Evolutionary conservation across 176 grass and related monocot genomes (phyloP).

Genomic region (Themeda triandra): DNA sequence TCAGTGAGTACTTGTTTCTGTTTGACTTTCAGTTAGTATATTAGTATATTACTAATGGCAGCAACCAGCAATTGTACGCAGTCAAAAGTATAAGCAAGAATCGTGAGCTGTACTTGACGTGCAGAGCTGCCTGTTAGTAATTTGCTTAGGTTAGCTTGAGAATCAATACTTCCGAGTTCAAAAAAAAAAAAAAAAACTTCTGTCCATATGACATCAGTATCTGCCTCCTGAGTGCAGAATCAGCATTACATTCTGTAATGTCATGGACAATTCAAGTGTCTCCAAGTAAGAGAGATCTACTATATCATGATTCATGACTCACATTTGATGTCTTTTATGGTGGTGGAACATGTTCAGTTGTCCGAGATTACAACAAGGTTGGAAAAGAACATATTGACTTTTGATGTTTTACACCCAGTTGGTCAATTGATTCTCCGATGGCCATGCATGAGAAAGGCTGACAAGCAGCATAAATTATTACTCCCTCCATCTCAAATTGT

Average conservation of each 20-base stretch:
- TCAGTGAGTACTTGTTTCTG: neutral
- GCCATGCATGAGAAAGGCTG: too few species aligned
- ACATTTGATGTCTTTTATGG: too few species aligned
- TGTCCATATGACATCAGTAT: neutral
- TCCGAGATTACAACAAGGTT: too few species aligned
- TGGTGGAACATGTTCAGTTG: too few species aligned
- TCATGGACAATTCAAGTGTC: neutral
- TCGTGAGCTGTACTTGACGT: slow-evolving; percentile 1
- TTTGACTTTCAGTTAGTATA: neutral
- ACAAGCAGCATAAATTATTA: too few species aligned
- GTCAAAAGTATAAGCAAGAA: neutral
- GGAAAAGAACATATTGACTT: too few species aligned
- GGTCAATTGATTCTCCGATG: too few species aligned
- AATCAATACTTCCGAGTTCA: neutral
- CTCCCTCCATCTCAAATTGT: too few species aligned
- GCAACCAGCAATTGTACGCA: slow-evolving; percentile 21
- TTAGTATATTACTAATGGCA: neutral
- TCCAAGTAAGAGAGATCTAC: neutral
- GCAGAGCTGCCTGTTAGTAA: neutral
- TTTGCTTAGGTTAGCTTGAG: neutral
- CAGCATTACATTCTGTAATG: neutral
- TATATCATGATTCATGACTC: neutral
- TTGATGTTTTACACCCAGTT: too few species aligned
- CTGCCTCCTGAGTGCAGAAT: neutral
- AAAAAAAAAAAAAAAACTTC: too few species aligned